Conservation (phyloP, 805 yeast genomes). For the Lachancea meyersii region DNA sequence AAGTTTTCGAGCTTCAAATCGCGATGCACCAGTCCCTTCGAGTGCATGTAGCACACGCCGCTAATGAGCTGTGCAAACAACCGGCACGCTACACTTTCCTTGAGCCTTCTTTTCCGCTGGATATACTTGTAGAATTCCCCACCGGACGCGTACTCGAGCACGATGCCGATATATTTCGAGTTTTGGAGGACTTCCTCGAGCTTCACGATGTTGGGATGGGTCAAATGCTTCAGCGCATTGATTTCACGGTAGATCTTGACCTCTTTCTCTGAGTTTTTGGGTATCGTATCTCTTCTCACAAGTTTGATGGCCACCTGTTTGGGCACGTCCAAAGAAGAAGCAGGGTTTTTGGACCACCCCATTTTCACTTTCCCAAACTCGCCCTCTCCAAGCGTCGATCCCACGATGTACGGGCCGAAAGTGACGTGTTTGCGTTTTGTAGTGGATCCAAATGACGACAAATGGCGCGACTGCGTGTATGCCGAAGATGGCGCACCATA, state of each 20-base stretch:
- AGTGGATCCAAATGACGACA: slow-evolving; percentile 5
- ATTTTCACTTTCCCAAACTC: slow-evolving; percentile 96
- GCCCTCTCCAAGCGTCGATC: slow-evolving; percentile 94
- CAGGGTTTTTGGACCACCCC: slow-evolving; percentile 88
- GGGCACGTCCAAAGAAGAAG: slow-evolving; percentile 36
- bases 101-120: slow-evolving; percentile 74
- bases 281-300: slow-evolving; percentile 81
- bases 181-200: slow-evolving; percentile 89
- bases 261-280: slow-evolving; percentile 79
- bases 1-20: slow-evolving; percentile 87
- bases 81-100: slow-evolving; percentile 80
- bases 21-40: slow-evolving; percentile 83
- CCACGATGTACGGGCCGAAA: slow-evolving; percentile 85
- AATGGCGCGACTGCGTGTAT: slow-evolving; percentile 5
- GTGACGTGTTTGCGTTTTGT: slow-evolving; percentile 56
- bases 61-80: slow-evolving; percentile 88
- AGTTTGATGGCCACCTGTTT: slow-evolving; percentile 91
- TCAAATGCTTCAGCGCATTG: slow-evolving; percentile 75
- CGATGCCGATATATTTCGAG: slow-evolving; percentile 93
- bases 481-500: slow-evolving; percentile 22
- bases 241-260: slow-evolving; percentile 89
- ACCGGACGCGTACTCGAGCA: slow-evolving; percentile 92
- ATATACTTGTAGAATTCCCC: slow-evolving; percentile 95
- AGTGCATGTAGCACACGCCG: slow-evolving; percentile 92
- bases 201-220: slow-evolving; percentile 90